Percentiles rank a stretch among this genome's conserved stretches.
Conservation (phyloP, 106 monocot species). For the Phalaenopsis aphrodite region DNA sequence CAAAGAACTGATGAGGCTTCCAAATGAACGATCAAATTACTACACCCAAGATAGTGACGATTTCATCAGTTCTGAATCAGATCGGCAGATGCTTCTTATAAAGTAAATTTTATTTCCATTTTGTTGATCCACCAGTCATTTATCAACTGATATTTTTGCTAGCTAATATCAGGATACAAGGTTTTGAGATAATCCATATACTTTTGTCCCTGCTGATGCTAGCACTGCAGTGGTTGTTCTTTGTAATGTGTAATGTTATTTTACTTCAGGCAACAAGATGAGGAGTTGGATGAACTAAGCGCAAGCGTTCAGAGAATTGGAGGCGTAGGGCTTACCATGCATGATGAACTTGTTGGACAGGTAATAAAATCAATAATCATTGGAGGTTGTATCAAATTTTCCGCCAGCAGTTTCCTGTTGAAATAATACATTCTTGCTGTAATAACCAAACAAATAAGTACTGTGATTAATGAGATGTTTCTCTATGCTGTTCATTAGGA, state of each 20-base stretch:
- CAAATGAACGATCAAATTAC: conserved; percentile 35
- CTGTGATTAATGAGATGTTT: not conserved
- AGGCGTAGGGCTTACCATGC: conserved; percentile 85
- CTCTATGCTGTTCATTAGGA: conserved; percentile 24
- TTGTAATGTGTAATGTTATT: not conserved
- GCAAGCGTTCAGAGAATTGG: conserved; percentile 82
- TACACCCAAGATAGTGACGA: conserved; percentile 52
- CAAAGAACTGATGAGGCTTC: conserved; percentile 46
- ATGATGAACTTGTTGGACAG: conserved; percentile 88
- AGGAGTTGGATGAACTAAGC: conserved; percentile 92
- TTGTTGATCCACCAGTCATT: not conserved
- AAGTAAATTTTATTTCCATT: conserved; percentile 26
- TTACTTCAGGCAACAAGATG: conserved; percentile 78
- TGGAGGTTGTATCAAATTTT: too few relatives aligned
- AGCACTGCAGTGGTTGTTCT: not conserved
- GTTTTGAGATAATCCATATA: too few relatives aligned
- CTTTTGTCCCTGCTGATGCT: not conserved
- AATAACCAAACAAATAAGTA: not conserved
- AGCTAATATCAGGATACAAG: too few relatives aligned
- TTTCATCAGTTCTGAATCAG: conserved; percentile 89
- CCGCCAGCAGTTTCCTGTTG: too few relatives aligned
- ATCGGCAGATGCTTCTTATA: conserved; percentile 73
- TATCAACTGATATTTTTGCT: too few relatives aligned
- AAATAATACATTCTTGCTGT: too few relatives aligned
- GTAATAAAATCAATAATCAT: conserved; percentile 16